Base-by-base conservation (phyloP, 768 basidiomycete genomes). In the Macrolepiota dolichaula region DNA sequence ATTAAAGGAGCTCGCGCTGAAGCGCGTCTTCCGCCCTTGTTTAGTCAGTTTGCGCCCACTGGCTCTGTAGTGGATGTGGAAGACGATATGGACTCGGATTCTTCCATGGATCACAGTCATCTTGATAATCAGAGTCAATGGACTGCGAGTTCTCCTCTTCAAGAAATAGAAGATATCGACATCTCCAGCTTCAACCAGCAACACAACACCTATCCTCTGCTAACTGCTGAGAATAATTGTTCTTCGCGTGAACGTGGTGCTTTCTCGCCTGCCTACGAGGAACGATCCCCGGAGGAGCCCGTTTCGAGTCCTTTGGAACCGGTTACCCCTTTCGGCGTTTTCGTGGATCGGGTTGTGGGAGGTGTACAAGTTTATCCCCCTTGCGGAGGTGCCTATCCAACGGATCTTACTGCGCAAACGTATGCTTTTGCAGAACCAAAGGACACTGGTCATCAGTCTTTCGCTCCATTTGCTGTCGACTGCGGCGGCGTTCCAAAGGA, bases 1-100 rank as follows among this genome's bases (percentile, higher is more conserved):
- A 90, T 89, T 89, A 91, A 91, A 89, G 89, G 89, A 85, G 70
- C 81, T 74, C 87, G 77, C 86, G 88, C 87, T 83, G 81, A 91
- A 83, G 86, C 87, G 85, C 86, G 87, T 79, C 81, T 86, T 86
- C 88, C 89, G 88, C 90, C 90, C 89, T 75, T 75, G 62, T 62
- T 71, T 46, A 54, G 46, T 27, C 59, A 37, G 24, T 65, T 63
- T 40, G 61, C 62, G 42, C 61, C 64, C 54, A 42, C 38, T 29
- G 57, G 51, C 61, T 59, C 63, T 65, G 63, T 64, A 55, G 36
- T 62, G 63, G 62, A 63, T 53, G 76, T 70, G 35, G 62, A 59
- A 25, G 74, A 80, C 66, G 80, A 81, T 63, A 80, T 83, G 77
- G 74, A 71, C 66, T 73, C 72, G 37, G 73, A 72, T 58, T 74